These are phyloP conservation scores for Russula dissimulans DNA, from an alignment of 768 basidiomycete species.

Conservation along the genomic window DNA sequence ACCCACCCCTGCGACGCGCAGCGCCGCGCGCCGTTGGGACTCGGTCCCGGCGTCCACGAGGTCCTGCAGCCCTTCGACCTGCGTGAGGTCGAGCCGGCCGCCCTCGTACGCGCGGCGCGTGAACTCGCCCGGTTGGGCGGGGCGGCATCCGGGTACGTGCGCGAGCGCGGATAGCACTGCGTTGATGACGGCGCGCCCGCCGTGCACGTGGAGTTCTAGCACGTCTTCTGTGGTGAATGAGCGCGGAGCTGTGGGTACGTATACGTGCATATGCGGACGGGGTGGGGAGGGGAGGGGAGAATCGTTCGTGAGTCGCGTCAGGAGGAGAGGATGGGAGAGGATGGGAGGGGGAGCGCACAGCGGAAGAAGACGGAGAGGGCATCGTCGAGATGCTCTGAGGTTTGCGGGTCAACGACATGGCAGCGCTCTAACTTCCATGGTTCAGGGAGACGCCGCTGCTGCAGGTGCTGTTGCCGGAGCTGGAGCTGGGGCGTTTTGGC, in stretches of 20 bases:
- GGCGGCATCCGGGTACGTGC: constrained; percentile 52
- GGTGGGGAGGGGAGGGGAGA: background rate
- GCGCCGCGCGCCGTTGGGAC: constrained; percentile 63
- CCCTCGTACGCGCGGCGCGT: constrained; percentile 74
- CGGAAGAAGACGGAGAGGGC: constrained; percentile 76
- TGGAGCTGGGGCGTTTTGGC: background rate
- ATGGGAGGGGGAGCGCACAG: constrained; percentile 34
- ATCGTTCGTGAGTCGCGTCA: background rate
- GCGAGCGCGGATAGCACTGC: constrained; percentile 60
- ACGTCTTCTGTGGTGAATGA: constrained; percentile 82
- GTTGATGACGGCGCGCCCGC: constrained; percentile 70
- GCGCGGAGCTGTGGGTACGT: constrained; percentile 44
- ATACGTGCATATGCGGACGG: background rate
- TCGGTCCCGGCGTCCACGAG: constrained; percentile 87
- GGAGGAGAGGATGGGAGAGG: background rate
- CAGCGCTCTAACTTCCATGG: constrained; percentile 69
- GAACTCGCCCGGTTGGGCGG: constrained; percentile 84
- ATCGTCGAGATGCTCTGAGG: constrained; percentile 59
- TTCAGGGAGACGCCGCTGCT: constrained; percentile 27
- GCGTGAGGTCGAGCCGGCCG: constrained; percentile 77
- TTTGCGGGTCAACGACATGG: constrained; percentile 53
- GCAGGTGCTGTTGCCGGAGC: background rate
- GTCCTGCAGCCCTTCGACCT: constrained; percentile 83
- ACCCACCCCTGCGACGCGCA: constrained; percentile 59
- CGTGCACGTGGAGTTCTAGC: constrained; percentile 81